phyloP scores from a whole-genome alignment of 257 asterid genomes.

The Gentiana macrophylla region DNA sequence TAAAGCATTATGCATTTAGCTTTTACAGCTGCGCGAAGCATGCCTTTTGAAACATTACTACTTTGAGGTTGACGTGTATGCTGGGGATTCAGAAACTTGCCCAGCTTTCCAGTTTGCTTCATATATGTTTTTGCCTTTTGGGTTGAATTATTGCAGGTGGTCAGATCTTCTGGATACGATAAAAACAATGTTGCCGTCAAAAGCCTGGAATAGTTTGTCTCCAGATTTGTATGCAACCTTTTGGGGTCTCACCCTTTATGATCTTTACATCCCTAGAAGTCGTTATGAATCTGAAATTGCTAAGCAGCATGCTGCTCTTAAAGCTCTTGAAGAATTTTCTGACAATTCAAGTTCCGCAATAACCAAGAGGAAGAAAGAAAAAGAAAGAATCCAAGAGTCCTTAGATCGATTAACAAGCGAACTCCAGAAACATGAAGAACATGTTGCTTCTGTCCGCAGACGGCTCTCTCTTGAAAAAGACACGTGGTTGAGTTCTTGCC shows the following conservation, averaged over 20 bases:
- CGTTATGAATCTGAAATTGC: constrained; percentile 86
- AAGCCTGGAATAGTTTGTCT: constrained; percentile 99
- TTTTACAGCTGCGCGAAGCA: too few relatives aligned
- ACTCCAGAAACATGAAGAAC: constrained; percentile 93
- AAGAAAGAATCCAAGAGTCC: constrained; percentile 98
- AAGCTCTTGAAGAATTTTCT: constrained; percentile 89
- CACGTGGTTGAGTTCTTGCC: constrained; percentile 98
- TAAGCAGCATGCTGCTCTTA: constrained; percentile 82
- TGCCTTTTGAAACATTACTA: too few relatives aligned
- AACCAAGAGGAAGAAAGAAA: constrained; percentile 93
- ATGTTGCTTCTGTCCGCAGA: constrained; percentile 84
- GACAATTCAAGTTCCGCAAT: constrained; percentile 99
- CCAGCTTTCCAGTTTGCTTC: too few relatives aligned
- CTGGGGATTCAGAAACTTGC: too few relatives aligned
- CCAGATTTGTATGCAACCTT: constrained; percentile 95
- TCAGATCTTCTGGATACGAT: constrained; percentile 71
- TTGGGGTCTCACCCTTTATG: constrained; percentile 98
- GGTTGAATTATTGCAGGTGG: constrained; percentile 56
- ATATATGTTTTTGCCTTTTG: neutral
- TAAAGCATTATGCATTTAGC: too few relatives aligned
- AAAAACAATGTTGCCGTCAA: constrained; percentile 84
- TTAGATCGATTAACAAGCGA: constrained; percentile 75
- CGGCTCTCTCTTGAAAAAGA: constrained; percentile 90
- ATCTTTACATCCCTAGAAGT: constrained; percentile 85
- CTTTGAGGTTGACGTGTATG: too few relatives aligned